Conservation (phyloP, 495 filamentous ascomycete species). For the Penicillium argentinense region DNA sequence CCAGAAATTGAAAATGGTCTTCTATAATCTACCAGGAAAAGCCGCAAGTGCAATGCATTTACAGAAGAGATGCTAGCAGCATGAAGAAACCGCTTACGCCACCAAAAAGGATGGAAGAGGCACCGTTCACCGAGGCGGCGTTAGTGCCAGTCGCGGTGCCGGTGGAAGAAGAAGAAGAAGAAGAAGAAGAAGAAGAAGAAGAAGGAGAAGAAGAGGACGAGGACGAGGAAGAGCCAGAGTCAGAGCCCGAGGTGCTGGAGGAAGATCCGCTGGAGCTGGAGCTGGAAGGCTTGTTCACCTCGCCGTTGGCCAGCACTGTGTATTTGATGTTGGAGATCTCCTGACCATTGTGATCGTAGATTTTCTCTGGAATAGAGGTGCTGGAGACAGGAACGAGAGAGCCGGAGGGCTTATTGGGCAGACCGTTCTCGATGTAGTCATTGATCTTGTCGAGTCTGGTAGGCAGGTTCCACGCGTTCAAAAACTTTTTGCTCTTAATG, state of each 20-base stretch:
- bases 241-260: conserved; percentile 39
- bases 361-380: conserved; percentile 49
- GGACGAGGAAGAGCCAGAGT: conserved; percentile 27
- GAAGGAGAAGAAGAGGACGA: no score
- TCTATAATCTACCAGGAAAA: not conserved
- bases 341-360: conserved; percentile 55
- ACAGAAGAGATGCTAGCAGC: conserved; percentile 27
- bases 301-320: conserved; percentile 46
- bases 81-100: conserved; percentile 28
- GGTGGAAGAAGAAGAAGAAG: conserved; percentile 34
- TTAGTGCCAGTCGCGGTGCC: conserved; percentile 29
- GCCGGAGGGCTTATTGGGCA: conserved; percentile 51
- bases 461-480: conserved; percentile 75
- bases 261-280: conserved; percentile 36
- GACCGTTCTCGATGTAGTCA: conserved; percentile 54
- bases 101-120: conserved; percentile 18
- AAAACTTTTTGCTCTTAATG: conserved; percentile 63
- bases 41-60: conserved; percentile 1
- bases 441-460: conserved; percentile 48
- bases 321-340: conserved; percentile 55
- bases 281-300: conserved; percentile 55
- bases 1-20: conserved; percentile 3
- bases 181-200: no score
- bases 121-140: conserved; percentile 19
- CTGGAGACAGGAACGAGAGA: conserved; percentile 58